These are phyloP conservation scores for Basidiobolus heterosporus DNA, from an alignment of 371 early-diverging fungal species.

Conservation along the genomic window DNA sequence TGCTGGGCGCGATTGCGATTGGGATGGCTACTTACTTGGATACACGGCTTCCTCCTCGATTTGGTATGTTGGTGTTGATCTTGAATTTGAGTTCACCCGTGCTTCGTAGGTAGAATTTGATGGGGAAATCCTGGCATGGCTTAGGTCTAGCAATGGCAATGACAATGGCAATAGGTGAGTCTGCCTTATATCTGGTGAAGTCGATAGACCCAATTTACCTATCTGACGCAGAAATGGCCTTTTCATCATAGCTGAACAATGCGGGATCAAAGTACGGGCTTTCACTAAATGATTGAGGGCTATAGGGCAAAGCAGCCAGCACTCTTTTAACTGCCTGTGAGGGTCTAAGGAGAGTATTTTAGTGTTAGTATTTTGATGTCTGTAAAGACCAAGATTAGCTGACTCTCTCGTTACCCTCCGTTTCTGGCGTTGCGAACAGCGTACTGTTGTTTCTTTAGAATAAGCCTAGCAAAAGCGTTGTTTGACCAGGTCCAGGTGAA, in stretches of 20 bases:
- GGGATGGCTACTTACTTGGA: constrained; percentile 2
- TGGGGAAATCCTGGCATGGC: constrained; percentile 24
- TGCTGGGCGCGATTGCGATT: neutral
- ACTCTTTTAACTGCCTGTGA: constrained; percentile 30
- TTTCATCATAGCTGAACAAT: constrained; percentile 41
- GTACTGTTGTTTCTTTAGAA: constrained; percentile 23
- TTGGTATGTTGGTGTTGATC: constrained; percentile 22
- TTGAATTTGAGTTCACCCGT: constrained; percentile 28
- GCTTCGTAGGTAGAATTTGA: constrained; percentile 30
- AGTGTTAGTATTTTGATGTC: neutral
- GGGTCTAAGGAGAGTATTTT: constrained; percentile 9
- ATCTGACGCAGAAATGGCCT: constrained; percentile 26
- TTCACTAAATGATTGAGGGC: constrained; percentile 33
- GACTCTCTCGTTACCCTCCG: constrained; percentile 30
- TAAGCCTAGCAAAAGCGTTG: constrained; percentile 29
- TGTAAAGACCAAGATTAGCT: too few relatives aligned
- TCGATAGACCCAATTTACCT: constrained; percentile 14
- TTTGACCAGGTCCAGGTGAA: constrained; percentile 24
- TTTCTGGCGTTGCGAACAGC: constrained; percentile 36
- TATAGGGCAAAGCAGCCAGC: constrained; percentile 27
- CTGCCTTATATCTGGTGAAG: neutral
- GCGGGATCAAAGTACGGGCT: constrained; percentile 37
- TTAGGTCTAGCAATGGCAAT: constrained; percentile 16
- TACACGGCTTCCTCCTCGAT: neutral
- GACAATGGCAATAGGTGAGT: neutral